Evolutionary conservation across 176 grass and related monocot genomes (phyloP), one percentile per base, ranked within the genome.

Genomic region (Ensete ventricosum): DNA sequence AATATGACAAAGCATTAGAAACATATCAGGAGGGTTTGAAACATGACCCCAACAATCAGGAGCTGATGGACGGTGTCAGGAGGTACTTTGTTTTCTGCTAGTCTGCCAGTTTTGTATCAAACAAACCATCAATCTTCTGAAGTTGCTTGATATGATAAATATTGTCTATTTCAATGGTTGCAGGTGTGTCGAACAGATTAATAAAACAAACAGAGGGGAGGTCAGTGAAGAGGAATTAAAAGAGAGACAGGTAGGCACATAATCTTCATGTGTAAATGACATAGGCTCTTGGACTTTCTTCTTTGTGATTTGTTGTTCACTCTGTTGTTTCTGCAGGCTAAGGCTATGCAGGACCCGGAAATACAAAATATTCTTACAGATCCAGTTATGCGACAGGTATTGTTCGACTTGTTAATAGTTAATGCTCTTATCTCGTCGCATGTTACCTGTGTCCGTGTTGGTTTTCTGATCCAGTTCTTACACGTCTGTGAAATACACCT

Each of bases 311-410:
- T 84, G 26, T 19, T 53, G 23, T 71, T 81, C 65, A 81, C 49
- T 17, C 62, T 52, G 48, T 24, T 7, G 9, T 20, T 14, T 26
- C 22, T 82, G 69, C 82, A 96, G 92, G 82, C 64, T 9, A 92
- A 92, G 78, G 89, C 73, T 55, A 96, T 96, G 93, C 93, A 90
- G 67, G 85, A 96, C n/a, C 93, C 93, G 63, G 93, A 96, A 70
- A 88, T 96, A 71, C 93, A 96, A 80, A 81, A 78, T 71, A 96
- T 92, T 69, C 75, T 96, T 51, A 87, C 79, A 11, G 89, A 96
- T 67, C 93, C 93, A 3, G 86, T 92, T 14, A 96, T 96, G 93
- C 87, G 77, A 2, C 93, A 96, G 90, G 93, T 96, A 76, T 87
- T 1, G 13, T 81, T 49, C 4, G 34, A 43, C 34, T 43, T 43